Percentiles rank a stretch among this genome's conserved stretches.
Evolutionary conservation across 208 protist species (phyloP).

Genomic region (Herpetomonas samuelpessoai): DNA sequence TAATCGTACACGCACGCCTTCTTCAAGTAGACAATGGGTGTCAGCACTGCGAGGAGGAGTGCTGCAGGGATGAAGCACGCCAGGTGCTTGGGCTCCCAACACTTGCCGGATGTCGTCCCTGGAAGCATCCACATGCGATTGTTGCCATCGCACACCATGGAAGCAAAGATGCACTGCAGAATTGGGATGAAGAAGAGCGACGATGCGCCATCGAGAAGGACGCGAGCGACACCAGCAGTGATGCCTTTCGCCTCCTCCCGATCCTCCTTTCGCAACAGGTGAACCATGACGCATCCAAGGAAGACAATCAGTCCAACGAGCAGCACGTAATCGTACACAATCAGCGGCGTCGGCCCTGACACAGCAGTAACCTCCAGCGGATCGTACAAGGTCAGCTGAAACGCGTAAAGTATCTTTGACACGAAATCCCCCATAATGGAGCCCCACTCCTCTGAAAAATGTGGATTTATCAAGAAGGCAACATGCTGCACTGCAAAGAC

Average conservation of each 20-base stretch:
- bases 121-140: constrained; percentile 13
- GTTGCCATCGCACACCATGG: constrained; percentile 7
- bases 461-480: constrained; percentile 18
- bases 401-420: constrained; percentile 5
- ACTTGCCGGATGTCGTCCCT: background rate
- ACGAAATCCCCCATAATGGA: constrained; percentile 4
- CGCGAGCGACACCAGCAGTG: background rate
- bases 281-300: constrained; percentile 8
- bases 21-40: constrained; percentile 13
- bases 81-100: constrained; percentile 11
- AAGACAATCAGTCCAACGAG: constrained; percentile 7
- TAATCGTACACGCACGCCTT: constrained; percentile 16
- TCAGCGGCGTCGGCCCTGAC: background rate
- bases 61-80: constrained; percentile 9
- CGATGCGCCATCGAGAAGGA: constrained; percentile 5
- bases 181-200: constrained; percentile 11
- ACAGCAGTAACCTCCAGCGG: background rate
- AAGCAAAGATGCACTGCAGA: background rate
- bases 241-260: constrained; percentile 4
- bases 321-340: constrained; percentile 10
- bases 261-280: constrained; percentile 8
- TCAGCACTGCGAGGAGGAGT: background rate
- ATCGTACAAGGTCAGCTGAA: constrained; percentile 14
- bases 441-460: constrained; percentile 13
- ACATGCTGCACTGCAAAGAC: constrained; percentile 14